Base-by-base conservation (phyloP, 176 grass and related monocot species). In the Cymbopogon citratus region DNA sequence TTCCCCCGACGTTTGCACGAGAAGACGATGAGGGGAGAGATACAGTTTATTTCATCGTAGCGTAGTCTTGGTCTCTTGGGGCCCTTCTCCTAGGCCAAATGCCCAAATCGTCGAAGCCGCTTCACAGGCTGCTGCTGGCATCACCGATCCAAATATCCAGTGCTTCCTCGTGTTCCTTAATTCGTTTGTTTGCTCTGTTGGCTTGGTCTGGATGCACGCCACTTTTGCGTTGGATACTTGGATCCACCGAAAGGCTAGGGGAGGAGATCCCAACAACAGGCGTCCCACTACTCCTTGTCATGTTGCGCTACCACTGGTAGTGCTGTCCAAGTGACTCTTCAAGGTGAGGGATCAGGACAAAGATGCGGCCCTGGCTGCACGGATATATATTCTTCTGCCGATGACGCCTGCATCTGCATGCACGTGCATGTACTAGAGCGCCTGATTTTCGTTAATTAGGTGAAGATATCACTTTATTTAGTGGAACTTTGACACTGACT, bases 201-300 rank as follows among this genome's bases (percentile, higher is more conserved):
- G 9, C 31, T 31, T 21, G 25, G 16, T 62, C 49, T 62, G 35
- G 23, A 41, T 16, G n/a, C 23, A 19, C 13, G 19, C 6, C 25
- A 12, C 24, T 19, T 27, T 28, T 43, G 56, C 18, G 24, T 23
- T 48, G 27, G 44, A 73, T 46, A 62, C 16, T 11, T 31, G 67
- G 80, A 62, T 82, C 54, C 18, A 73, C 69, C 25, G 54, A 82
- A 82, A 73, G 52, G n/a, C n/a, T n/a, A n/a, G n/a, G 14, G 62
- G 6, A 19, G 7, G 10, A 24, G 36, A 45, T n/a, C 35, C 51
- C 64, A 44, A 27, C 63, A 41, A 23, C 52, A 81, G 80, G 67
- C 36, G 52, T 0, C 68, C 80, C 80, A 73, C 80, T 73, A 35
- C 54, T 15, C 6, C 11, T 45, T 71, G 68, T 45, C 26, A 23